Conservation (phyloP, 306 rosid species). For the Vicia sativa region DNA sequence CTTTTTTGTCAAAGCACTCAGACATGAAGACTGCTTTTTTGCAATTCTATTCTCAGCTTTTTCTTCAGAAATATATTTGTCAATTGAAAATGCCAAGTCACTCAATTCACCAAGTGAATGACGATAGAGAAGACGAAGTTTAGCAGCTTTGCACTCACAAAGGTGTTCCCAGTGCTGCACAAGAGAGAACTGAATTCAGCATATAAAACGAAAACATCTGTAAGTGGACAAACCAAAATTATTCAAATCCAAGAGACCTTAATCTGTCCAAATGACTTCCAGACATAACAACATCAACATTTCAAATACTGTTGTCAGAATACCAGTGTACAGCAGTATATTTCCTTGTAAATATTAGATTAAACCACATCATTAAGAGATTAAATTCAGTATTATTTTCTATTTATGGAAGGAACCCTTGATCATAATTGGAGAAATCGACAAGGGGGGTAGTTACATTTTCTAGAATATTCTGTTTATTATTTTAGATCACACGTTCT, state of each 20-base stretch:
- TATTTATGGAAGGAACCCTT: not conserved
- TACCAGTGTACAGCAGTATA: not conserved
- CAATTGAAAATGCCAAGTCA: conserved; percentile 64
- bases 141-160: conserved; percentile 86
- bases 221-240: not conserved
- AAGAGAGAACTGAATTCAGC: conserved; percentile 41
- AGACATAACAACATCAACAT: conserved; percentile 14
- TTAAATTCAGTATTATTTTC: not conserved
- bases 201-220: conserved; percentile 23
- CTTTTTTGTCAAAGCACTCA: conserved; percentile 69
- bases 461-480: not conserved
- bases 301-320: conserved; percentile 14
- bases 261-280: conserved; percentile 29
- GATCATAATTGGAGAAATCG: conserved; percentile 10
- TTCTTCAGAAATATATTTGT: conserved; percentile 59
- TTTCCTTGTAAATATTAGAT: not conserved
- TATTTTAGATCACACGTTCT: conserved; percentile 7
- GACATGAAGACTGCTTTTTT: conserved; percentile 56
- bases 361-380: conserved; percentile 11
- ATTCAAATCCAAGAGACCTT: conserved; percentile 25
- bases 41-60: conserved; percentile 48
- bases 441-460: conserved; percentile 4
- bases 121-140: conserved; percentile 75
- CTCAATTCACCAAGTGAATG: conserved; percentile 82
- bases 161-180: conserved; percentile 90